Evolutionary conservation across 495 filamentous ascomycete species (phyloP), one percentile per base, ranked within the genome.

Genomic region (Penicillium canariense): DNA sequence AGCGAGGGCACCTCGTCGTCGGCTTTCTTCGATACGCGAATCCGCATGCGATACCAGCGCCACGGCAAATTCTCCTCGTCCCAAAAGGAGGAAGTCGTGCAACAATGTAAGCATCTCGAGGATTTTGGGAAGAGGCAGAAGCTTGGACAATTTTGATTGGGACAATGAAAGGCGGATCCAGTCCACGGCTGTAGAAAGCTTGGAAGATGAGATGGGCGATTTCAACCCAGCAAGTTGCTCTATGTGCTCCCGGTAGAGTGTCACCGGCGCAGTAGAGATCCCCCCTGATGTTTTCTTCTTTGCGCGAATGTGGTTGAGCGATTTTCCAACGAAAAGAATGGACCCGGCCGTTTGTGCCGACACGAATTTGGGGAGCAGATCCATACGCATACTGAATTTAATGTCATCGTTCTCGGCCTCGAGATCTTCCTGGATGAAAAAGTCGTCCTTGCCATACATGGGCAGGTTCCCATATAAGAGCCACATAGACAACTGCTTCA

Each of bases 321-420:
- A 93, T 54, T 87, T 87, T 1, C 94, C 94, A 55, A 98, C 89
- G 66, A 96, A 97, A 3, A 97, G 66, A 61, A 97, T 88, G 8
- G 91, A 96, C 8, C 81, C 77, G 23, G 90, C 92, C 3, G 91
- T 88, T 12, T 84, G 72, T 3, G 78, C 60, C 5, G 87, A 83
- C 10, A 96, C 91, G 60, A 96, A 96, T 17, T 78, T 80, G 1
- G 94, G 94, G 9, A 93, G 68, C 20, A 94, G 68, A 3, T 71
- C 66, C 18, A 73, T 60, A 32, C 81, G 69, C 36, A 86, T 68
- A 12, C 63, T 69, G 64, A 87, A 91, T 18, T 82, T 77, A 49
- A 76, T 60, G 20, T 46, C 53, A 4, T 78, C 58, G 38, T 76
- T 49, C 50, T 77, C 68, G 5, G 58, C 60, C 7, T 60, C 58